Evolutionary conservation across 2,329 filamentous ascomycete genomes (phyloP), one percentile per base, ranked within the genome.

Genomic region (Chaetomiaceae sp.): DNA sequence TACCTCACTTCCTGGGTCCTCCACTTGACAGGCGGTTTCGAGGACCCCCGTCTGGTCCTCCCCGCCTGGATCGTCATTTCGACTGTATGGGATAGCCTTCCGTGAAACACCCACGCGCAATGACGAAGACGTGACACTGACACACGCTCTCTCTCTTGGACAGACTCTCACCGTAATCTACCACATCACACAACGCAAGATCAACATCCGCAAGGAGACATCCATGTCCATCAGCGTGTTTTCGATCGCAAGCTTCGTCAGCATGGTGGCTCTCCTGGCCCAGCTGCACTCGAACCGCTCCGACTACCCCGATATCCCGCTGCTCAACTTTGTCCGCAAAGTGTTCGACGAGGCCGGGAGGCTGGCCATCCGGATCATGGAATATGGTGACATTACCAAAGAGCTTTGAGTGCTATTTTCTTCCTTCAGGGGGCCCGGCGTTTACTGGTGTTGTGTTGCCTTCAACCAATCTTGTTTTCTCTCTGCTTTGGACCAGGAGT

Each of bases 11-110:
- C 85, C 46, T 84, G 82, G 71, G 79, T 86, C 21, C 79, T 89
- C 35, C 83, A 83, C 60, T 71, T 89, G 31, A 81, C 81, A 7
- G 87, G 86, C 54, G 85, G 83, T 50, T 84, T 83, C 48, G 76
- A 81, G 58, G 85, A 89, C 64, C 79, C 84, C 2, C 79, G 85
- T 25, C 77, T 89, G 51, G 75, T 90, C 21, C 75, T 91, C 20
- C 86, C 86, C 8, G 86, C 85, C 37, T 91, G 87, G 87, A 83
- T 91, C 56, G 79, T 80, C 56, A 89, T 90, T 58, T 84, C 86
- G 47, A 87, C 83, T 45, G 85, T 87, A 71, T 51, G 75, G 65
- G n/a, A 7, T 14, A 12, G 4, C n/a, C n/a, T n/a, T n/a, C n/a
- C n/a, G n/a, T n/a, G n/a, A n/a, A n/a, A n/a, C n/a, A n/a, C n/a